Base-by-base conservation (phyloP, 306 rosid species). In the Myrica gale region DNA sequence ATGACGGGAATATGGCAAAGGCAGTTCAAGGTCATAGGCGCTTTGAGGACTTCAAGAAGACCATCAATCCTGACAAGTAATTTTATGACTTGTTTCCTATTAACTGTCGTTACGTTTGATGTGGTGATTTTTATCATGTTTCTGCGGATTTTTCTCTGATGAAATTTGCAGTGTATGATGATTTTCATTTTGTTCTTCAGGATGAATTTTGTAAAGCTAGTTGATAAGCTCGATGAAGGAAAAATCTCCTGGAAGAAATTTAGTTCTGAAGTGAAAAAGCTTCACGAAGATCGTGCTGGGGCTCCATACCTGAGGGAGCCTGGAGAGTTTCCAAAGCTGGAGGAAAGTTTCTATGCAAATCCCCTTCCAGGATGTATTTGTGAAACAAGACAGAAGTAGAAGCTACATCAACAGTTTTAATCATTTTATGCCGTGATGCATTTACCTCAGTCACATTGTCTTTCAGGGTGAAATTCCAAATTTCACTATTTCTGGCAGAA, bases 1-100 rank as follows among this genome's bases (percentile, higher is more conserved):
- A 90, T 3, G 99, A 95, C 73, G 98, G 99, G 75, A 95, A 95
- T 79, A 90, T 95, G 99, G 99, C 99, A n/a, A 95, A 95, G 89
- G 99, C 99, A 42, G 96, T 95, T 72, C 97, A 90, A 88, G 99
- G 99, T 79, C 99, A 95, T 77, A 85, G 99, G 78, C 97, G 96
- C 80, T 95, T 88, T 52, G 96, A 95, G 84, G 84, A 93, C 87
- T 95, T 95, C 61, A 92, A 88, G 91, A 92, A 90, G 89, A 89
- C 99, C 72, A 87, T 95, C 78, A 92, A 48, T 88, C 99, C 97
- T n/a, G 96, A 95, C 97, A 92, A 88, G 98, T 95, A 89, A 85
- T 66, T 55, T 44, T 51, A 26, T 66, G 12, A 46, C 65, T 80
- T 69, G 19, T 75, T 51, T 78, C 84, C 74, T 75, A 23, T 43